A percentile compares a stretch with the other conserved stretches of the same genome.
These are phyloP conservation scores for Myxozyma udenii DNA, from an alignment of 805 yeast genomes.

Conservation along the genomic window DNA sequence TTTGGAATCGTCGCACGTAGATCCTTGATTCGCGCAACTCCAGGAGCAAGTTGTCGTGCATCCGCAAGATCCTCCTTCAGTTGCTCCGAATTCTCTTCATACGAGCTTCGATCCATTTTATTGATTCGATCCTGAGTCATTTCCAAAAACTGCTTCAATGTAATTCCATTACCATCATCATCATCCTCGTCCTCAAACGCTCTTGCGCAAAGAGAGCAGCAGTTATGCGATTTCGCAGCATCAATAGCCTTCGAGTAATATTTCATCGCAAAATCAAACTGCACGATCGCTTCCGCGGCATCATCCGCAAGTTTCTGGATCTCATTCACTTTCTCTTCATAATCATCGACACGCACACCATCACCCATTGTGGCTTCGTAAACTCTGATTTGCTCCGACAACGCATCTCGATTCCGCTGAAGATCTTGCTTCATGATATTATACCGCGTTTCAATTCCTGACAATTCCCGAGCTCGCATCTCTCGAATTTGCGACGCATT, in stretches of 20 bases:
- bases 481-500: constrained; percentile 15
- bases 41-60: constrained; percentile 19
- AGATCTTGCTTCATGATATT: constrained; percentile 25
- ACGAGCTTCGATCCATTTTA: neutral
- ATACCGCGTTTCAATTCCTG: constrained; percentile 28
- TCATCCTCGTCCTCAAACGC: constrained; percentile 47
- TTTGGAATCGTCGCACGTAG: constrained; percentile 21
- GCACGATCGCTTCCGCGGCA: constrained; percentile 37
- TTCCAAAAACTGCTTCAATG: constrained; percentile 8
- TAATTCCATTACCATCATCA: constrained; percentile 22
- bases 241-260: constrained; percentile 70
- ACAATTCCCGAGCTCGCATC: constrained; percentile 28
- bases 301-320: constrained; percentile 60
- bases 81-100: constrained; percentile 19
- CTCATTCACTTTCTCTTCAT: constrained; percentile 41
- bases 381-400: neutral
- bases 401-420: constrained; percentile 11
- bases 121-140: constrained; percentile 5
- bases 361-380: constrained; percentile 31
- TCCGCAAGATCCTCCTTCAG: constrained; percentile 22
- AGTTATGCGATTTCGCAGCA: constrained; percentile 53
- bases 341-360: constrained; percentile 47
- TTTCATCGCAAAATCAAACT: constrained; percentile 58
- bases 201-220: constrained; percentile 73
- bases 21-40: constrained; percentile 26